These are phyloP conservation scores for Gentiana straminea DNA, from an alignment of 257 asterid species.

Conservation along the genomic window DNA sequence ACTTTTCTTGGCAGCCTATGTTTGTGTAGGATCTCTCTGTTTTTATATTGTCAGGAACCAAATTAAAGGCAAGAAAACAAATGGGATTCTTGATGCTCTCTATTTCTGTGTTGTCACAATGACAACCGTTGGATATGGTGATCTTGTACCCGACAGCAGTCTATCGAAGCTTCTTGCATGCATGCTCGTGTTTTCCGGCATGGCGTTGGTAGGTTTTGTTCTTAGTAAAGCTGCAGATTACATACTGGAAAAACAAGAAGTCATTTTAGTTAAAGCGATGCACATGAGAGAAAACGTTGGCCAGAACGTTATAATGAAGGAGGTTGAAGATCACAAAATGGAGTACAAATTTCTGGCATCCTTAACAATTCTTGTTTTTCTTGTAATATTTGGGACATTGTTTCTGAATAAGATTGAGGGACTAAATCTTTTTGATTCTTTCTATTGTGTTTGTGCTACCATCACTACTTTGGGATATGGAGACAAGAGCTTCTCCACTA, in stretches of 20 bases:
- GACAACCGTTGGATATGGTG: slow-evolving; percentile 95
- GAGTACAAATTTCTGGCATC: slow-evolving; percentile 43
- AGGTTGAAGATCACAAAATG: slow-evolving; percentile 34
- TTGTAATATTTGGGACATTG: slow-evolving; percentile 31
- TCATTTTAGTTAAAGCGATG: slow-evolving; percentile 41
- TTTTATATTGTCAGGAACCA: slow-evolving; percentile 45
- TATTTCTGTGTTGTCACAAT: slow-evolving; percentile 80
- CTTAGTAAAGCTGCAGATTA: slow-evolving; percentile 72
- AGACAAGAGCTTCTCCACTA: slow-evolving; percentile 70
- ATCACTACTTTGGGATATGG: slow-evolving; percentile 84
- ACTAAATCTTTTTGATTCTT: slow-evolving; percentile 49
- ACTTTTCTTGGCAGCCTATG: slow-evolving; percentile 30
- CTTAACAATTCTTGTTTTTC: slow-evolving; percentile 22
- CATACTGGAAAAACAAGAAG: slow-evolving; percentile 64
- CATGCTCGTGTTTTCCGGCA: slow-evolving; percentile 57
- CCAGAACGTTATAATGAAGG: slow-evolving; percentile 38
- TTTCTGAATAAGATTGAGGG: slow-evolving; percentile 43
- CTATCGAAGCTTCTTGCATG: slow-evolving; percentile 50
- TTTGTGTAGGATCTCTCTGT: slow-evolving; percentile 41
- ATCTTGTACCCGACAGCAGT: slow-evolving; percentile 57
- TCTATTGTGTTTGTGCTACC: slow-evolving; percentile 70
- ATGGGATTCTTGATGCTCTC: slow-evolving; percentile 57
- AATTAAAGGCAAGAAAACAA: slow-evolving; percentile 61
- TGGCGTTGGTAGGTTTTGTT: slow-evolving; percentile 67
- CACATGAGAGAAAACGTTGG: slow-evolving; percentile 31